Conservation (phyloP, 1,139 yeast species). For the Spathaspora jeffriesii region DNA sequence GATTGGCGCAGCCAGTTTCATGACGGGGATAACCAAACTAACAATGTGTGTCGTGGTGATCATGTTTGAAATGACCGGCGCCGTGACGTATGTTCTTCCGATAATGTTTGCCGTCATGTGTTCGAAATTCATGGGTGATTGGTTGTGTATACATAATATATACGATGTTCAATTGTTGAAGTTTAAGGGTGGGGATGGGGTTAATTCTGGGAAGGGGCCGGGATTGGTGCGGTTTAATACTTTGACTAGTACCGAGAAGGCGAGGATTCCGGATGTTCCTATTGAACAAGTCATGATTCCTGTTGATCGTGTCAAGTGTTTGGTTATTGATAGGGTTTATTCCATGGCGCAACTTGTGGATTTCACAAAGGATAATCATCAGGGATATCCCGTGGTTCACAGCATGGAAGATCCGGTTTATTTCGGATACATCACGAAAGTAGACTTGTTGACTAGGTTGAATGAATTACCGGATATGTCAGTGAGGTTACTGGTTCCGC, state of each 20-base stretch:
- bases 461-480: slow-evolving; percentile 12
- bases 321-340: too few relatives aligned
- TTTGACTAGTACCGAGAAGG: slow-evolving; percentile 28
- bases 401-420: slow-evolving; percentile 25
- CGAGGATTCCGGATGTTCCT: slow-evolving; percentile 35
- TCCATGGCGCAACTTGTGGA: too few relatives aligned
- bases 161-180: slow-evolving; percentile 46
- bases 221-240: slow-evolving; percentile 39
- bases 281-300: slow-evolving; percentile 36
- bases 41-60: slow-evolving; percentile 59
- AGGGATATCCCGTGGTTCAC: slow-evolving; percentile 43
- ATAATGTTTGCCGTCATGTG: slow-evolving; percentile 60
- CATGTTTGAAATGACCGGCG: slow-evolving; percentile 60
- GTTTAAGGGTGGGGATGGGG: slow-evolving; percentile 19
- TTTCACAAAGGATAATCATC: slow-evolving; percentile 37
- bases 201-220: slow-evolving; percentile 40
- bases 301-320: slow-evolving; percentile 23
- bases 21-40: slow-evolving; percentile 58
- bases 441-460: slow-evolving; percentile 20
- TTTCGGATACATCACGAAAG: slow-evolving; percentile 39
- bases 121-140: slow-evolving; percentile 50
- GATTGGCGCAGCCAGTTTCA: slow-evolving; percentile 60
- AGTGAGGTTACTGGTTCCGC: too few relatives aligned
- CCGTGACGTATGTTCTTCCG: slow-evolving; percentile 58
- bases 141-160: slow-evolving; percentile 46